Conservation (phyloP, 495 filamentous ascomycete species). For the Aspergillus nidulans region DNA sequence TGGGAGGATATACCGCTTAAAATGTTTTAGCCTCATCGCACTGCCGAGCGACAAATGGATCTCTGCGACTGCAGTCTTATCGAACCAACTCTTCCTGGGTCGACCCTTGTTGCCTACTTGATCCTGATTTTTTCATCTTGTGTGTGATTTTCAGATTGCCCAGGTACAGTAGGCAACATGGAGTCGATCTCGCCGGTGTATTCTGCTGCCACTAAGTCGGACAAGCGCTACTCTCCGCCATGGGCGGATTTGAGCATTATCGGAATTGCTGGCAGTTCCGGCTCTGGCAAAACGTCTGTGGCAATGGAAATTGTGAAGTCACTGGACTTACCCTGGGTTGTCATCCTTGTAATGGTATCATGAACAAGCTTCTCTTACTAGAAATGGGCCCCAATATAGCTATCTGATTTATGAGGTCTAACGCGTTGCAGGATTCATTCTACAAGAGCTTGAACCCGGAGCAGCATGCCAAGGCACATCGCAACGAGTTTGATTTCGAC, state of each 20-base stretch:
- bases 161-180: constrained; percentile 24
- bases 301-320: constrained; percentile 86
- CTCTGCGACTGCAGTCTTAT: not conserved
- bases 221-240: constrained; percentile 80
- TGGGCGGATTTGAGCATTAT: constrained; percentile 95
- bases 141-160: not conserved
- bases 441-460: constrained; percentile 81
- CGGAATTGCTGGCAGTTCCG: constrained; percentile 90
- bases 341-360: constrained; percentile 89
- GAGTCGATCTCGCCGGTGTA: constrained; percentile 43
- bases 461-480: constrained; percentile 69
- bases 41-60: not conserved
- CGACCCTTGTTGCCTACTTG: constrained; percentile 3
- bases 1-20: constrained; percentile 9
- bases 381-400: not conserved
- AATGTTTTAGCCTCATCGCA: constrained; percentile 2
- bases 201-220: constrained; percentile 34
- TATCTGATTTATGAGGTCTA: constrained; percentile 17
- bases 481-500: constrained; percentile 94
- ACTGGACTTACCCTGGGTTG: constrained; percentile 93
- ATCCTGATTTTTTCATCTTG: not conserved
- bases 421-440: constrained; percentile 74
- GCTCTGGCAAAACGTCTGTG: constrained; percentile 95
- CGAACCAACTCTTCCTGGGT: not conserved
- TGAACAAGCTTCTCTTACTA: constrained; percentile 5